Percentiles rank a stretch among this genome's conserved stretches.
These are phyloP conservation scores for Globisporangium acanthophoron DNA, from an alignment of 352 stramenopile genomes.

Conservation along the genomic window DNA sequence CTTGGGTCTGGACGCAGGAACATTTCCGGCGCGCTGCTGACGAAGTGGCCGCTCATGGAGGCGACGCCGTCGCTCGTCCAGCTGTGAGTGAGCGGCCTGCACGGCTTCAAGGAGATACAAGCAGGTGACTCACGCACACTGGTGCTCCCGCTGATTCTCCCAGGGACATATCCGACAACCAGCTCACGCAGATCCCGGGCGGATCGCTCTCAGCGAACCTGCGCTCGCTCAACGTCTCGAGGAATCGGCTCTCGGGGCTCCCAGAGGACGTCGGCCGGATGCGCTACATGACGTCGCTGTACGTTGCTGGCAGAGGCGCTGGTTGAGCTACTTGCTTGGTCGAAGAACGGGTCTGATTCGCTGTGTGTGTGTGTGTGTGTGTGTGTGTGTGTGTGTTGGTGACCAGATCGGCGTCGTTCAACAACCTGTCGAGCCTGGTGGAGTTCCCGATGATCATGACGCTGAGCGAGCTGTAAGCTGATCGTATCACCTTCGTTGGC, in stretches of 20 bases:
- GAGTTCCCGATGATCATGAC: conserved; percentile 12
- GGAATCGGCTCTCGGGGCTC: conserved; percentile 9
- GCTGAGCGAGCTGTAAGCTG: conserved; percentile 10
- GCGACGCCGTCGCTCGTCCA: conserved; percentile 8
- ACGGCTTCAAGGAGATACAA: neutral
- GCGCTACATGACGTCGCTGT: conserved; percentile 11
- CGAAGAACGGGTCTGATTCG: neutral
- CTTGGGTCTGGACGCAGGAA: conserved; percentile 4
- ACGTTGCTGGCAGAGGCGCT: neutral
- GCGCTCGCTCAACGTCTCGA: conserved; percentile 8
- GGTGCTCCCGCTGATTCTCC: neutral
- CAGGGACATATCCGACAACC: conserved; percentile 11
- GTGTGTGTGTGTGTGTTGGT: neutral
- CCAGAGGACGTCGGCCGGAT: conserved; percentile 10
- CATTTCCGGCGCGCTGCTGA: conserved; percentile 6
- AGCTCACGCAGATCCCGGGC: conserved; percentile 1
- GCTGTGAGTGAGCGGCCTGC: conserved; percentile 3
- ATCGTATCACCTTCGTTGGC: neutral
- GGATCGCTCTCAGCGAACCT: conserved; percentile 10
- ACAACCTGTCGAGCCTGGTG: conserved; percentile 4
- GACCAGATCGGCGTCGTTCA: conserved; percentile 11
- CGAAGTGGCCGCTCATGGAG: conserved; percentile 9
- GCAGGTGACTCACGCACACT: neutral
- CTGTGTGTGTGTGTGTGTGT: neutral
- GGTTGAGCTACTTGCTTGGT: neutral